A percentile compares a stretch with the other conserved stretches of the same genome.
phyloP scores from a whole-genome alignment of 2,329 filamentous ascomycete genomes.

The Colletotrichum sp. region DNA sequence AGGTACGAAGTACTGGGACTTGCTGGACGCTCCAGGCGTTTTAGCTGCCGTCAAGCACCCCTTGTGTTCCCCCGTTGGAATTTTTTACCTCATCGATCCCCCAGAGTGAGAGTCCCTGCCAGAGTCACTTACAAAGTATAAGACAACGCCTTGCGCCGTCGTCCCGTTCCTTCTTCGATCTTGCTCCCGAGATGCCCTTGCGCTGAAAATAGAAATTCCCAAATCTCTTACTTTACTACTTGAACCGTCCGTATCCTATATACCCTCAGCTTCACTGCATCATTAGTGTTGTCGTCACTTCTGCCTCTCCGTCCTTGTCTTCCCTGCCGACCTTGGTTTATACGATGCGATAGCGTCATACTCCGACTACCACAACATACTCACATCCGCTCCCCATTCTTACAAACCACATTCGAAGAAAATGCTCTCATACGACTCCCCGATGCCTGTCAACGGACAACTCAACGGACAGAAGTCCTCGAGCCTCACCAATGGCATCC shows the following conservation, averaged over 20 bases:
- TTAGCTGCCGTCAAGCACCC: constrained; percentile 22
- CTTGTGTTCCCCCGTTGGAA: constrained; percentile 9
- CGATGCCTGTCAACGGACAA: constrained; percentile 34
- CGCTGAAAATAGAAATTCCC: background rate
- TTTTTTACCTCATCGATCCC: constrained; percentile 21
- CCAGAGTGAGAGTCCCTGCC: background rate
- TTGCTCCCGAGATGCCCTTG: background rate
- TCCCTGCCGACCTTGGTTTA: background rate
- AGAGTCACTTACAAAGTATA: constrained; percentile 17
- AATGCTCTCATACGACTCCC: constrained; percentile 59
- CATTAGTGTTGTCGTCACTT: background rate
- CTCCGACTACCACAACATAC: background rate
- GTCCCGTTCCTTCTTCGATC: background rate
- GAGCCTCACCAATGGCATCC: constrained; percentile 26
- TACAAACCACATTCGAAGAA: background rate
- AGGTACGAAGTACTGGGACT: constrained; percentile 9
- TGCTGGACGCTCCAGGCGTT: constrained; percentile 18
- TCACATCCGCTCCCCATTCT: background rate
- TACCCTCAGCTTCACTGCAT: background rate
- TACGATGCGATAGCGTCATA: constrained; percentile 9
- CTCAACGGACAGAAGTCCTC: constrained; percentile 43
- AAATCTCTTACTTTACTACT: background rate
- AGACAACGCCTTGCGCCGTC: constrained; percentile 12
- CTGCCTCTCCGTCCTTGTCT: background rate
- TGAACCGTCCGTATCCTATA: background rate